Conservation (phyloP, 2,329 filamentous ascomycete species). For the Botryosphaeria dothidea region DNA sequence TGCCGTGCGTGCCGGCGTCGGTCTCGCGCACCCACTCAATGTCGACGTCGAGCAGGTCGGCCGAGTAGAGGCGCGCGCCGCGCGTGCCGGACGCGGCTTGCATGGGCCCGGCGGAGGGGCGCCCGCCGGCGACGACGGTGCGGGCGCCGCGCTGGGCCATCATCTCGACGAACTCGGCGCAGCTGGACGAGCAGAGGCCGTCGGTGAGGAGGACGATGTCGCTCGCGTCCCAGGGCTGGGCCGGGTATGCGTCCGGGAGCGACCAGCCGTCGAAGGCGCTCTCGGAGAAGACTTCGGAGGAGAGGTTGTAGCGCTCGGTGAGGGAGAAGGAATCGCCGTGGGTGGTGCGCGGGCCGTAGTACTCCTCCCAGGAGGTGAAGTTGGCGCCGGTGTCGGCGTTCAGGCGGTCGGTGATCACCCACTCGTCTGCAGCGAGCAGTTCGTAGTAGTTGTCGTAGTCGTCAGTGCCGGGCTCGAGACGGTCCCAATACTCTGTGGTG, state of each 20-base stretch:
- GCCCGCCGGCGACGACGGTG: slow-evolving; percentile 58
- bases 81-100: slow-evolving; percentile 62
- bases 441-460: slow-evolving; percentile 24
- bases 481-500: neutral
- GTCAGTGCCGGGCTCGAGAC: slow-evolving; percentile 10
- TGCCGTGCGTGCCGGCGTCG: slow-evolving; percentile 20
- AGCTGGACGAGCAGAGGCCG: slow-evolving; percentile 58
- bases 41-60: slow-evolving; percentile 37
- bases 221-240: slow-evolving; percentile 36
- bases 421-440: slow-evolving; percentile 20
- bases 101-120: slow-evolving; percentile 54
- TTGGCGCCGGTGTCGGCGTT: slow-evolving; percentile 29
- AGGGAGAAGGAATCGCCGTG: slow-evolving; percentile 41
- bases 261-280: slow-evolving; percentile 31
- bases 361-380: slow-evolving; percentile 46
- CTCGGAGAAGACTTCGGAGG: slow-evolving; percentile 6
- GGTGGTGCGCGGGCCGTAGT: slow-evolving; percentile 41
- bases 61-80: slow-evolving; percentile 44
- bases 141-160: slow-evolving; percentile 53
- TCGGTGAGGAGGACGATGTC: slow-evolving; percentile 49
- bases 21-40: slow-evolving; percentile 21
- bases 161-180: slow-evolving; percentile 55
- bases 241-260: neutral
- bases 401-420: slow-evolving; percentile 26
- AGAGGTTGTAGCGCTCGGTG: slow-evolving; percentile 27